Evolutionary conservation across 2,329 filamentous ascomycete genomes (phyloP).

Genomic region (Fusarium sp.): DNA sequence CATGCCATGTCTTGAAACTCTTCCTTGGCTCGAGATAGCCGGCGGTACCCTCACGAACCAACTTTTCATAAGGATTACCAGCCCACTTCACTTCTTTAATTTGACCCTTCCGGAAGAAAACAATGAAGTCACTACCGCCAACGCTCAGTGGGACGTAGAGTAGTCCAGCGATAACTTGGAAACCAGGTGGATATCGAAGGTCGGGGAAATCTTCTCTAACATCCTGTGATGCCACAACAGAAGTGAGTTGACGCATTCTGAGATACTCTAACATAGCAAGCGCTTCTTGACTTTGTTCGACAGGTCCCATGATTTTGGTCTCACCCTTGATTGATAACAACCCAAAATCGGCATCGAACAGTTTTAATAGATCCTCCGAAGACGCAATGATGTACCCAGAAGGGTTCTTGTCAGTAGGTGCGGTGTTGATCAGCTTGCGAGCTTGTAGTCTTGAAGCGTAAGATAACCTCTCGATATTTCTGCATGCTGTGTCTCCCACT

Average conservation of each 20-base stretch:
- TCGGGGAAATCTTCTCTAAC: slow-evolving; percentile 83
- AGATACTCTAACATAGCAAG: slow-evolving; percentile 88
- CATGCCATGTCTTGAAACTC: slow-evolving; percentile 84
- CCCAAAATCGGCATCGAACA: slow-evolving; percentile 90
- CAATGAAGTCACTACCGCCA: slow-evolving; percentile 85
- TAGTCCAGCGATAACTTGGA: slow-evolving; percentile 80
- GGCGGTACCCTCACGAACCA: slow-evolving; percentile 76
- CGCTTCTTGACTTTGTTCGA: slow-evolving; percentile 83
- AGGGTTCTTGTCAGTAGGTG: slow-evolving; percentile 82
- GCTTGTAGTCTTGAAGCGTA: slow-evolving; percentile 88
- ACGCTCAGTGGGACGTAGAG: slow-evolving; percentile 84
- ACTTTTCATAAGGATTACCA: slow-evolving; percentile 86
- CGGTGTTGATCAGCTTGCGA: slow-evolving; percentile 87
- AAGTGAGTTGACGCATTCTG: slow-evolving; percentile 77
- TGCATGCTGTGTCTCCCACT: slow-evolving; percentile 84
- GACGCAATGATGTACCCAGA: slow-evolving; percentile 92
- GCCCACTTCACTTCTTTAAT: slow-evolving; percentile 85
- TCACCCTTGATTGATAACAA: slow-evolving; percentile 87
- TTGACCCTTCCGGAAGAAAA: slow-evolving; percentile 87
- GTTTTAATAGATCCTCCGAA: slow-evolving; percentile 82
- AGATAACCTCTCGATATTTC: slow-evolving; percentile 88
- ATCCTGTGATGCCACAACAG: slow-evolving; percentile 83
- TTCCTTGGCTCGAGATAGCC: slow-evolving; percentile 81
- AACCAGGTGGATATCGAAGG: slow-evolving; percentile 81
- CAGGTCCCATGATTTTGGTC: slow-evolving; percentile 82